Evolutionary conservation across 2,329 filamentous ascomycete species (phyloP).

Genomic region (Beauveria medogensis): DNA sequence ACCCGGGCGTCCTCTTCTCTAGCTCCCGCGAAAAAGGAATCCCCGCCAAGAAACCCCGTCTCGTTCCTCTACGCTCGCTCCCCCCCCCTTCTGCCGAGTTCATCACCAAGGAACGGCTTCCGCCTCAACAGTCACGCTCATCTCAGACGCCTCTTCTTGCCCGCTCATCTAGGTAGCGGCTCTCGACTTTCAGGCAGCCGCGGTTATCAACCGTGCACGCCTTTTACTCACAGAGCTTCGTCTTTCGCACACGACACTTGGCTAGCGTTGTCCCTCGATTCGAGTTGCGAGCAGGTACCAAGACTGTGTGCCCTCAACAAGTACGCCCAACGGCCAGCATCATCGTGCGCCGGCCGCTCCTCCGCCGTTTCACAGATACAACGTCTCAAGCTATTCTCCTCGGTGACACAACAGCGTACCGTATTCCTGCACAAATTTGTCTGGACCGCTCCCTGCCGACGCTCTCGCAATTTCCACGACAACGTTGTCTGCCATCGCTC

Average conservation of each 20-base stretch:
- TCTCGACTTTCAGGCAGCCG: not conserved
- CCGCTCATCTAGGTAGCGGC: not conserved
- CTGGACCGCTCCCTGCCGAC: not conserved
- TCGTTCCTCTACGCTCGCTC: not conserved
- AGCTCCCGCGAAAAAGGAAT: not conserved
- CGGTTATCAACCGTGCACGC: constrained; percentile 3
- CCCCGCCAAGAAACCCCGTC: not conserved
- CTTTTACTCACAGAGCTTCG: not conserved
- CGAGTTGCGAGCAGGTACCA: not conserved
- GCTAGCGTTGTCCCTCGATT: not conserved
- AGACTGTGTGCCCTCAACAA: not conserved
- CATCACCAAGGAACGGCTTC: not conserved
- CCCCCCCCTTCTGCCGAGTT: not conserved
- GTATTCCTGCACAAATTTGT: not conserved
- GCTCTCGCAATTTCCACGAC: not conserved
- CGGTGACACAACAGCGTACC: not conserved
- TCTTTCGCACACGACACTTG: not conserved
- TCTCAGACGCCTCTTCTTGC: not conserved
- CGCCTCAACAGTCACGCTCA: not conserved
- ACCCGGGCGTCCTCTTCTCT: not conserved
- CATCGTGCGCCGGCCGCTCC: constrained; percentile 5
- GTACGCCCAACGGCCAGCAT: not conserved
- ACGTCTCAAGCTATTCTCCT: not conserved
- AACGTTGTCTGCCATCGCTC: not conserved
- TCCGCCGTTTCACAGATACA: constrained; percentile 1